A percentile compares a stretch with the other conserved stretches of the same genome.
phyloP scores from a whole-genome alignment of 805 yeast species.

The Vanderwaltozyma polyspora region DNA sequence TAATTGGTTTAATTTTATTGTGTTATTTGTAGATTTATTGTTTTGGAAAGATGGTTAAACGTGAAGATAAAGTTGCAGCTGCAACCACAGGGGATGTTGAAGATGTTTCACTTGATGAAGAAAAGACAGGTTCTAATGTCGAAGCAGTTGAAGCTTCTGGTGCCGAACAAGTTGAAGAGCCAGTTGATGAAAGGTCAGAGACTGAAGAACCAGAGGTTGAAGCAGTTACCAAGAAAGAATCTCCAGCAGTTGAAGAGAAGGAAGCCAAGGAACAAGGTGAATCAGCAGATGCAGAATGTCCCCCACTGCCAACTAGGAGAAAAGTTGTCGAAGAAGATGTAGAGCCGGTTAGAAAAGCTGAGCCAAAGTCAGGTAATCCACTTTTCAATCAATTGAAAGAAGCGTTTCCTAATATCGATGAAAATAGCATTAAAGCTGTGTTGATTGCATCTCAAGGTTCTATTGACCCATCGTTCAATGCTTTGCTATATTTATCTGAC shows the following conservation, averaged over 20 bases:
- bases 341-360: constrained; percentile 3
- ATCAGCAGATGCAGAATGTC: constrained; percentile 6
- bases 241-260: constrained; percentile 5
- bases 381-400: constrained; percentile 49
- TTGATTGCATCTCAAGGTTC: constrained; percentile 77
- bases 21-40: neutral
- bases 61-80: neutral
- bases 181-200: neutral
- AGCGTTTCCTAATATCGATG: constrained; percentile 77
- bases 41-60: neutral
- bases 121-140: neutral
- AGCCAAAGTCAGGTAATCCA: constrained; percentile 20
- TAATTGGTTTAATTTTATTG: too few relatives aligned
- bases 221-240: neutral
- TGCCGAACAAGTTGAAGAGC: neutral
- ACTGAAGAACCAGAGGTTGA: neutral
- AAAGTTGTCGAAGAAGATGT: constrained; percentile 4
- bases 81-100: constrained; percentile 1
- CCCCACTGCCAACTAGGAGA: constrained; percentile 22
- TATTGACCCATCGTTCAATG: constrained; percentile 80
- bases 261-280: constrained; percentile 4
- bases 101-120: constrained; percentile 2
- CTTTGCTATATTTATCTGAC: constrained; percentile 69
- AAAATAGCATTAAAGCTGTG: constrained; percentile 59
- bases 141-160: too few relatives aligned